phyloP scores from a whole-genome alignment of 2,329 filamentous ascomycete genomes.

The Aspergillus thermomutatus region DNA sequence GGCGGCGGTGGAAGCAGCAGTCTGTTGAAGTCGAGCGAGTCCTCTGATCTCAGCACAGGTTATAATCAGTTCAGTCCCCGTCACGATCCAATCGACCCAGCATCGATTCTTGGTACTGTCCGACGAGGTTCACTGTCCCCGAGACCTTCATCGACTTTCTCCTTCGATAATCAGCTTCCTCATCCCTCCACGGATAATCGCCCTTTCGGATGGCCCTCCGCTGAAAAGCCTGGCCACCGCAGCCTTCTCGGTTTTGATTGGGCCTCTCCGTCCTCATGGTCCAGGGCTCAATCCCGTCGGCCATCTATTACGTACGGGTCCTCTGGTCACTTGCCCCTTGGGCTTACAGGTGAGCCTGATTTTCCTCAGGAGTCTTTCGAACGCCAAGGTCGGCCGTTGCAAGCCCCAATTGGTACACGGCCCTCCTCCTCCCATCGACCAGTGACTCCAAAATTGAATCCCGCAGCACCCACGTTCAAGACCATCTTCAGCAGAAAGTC shows the following conservation, averaged over 20 bases:
- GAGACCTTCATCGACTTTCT: constrained; percentile 52
- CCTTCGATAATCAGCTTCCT: constrained; percentile 58
- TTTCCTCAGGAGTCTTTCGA: constrained; percentile 47
- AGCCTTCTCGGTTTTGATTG: constrained; percentile 54
- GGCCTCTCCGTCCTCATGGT: constrained; percentile 60
- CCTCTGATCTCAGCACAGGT: constrained; percentile 33
- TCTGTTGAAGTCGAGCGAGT: constrained; percentile 30
- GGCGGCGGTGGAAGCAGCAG: constrained; percentile 27
- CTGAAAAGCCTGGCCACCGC: constrained; percentile 53
- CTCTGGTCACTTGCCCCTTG: constrained; percentile 59
- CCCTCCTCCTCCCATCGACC: constrained; percentile 58
- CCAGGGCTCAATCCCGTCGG: constrained; percentile 72
- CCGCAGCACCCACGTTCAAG: constrained; percentile 84
- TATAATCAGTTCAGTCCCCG: constrained; percentile 48
- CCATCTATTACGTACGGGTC: constrained; percentile 77
- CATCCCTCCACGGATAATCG: constrained; percentile 76
- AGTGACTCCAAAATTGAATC: constrained; percentile 68
- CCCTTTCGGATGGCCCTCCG: constrained; percentile 65
- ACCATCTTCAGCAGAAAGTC: constrained; percentile 58
- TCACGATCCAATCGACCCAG: constrained; percentile 46
- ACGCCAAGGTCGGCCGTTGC: constrained; percentile 49
- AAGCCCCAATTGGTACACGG: constrained; percentile 74
- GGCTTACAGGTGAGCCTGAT: constrained; percentile 51
- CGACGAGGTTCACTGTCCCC: constrained; percentile 44
- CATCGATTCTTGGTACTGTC: constrained; percentile 41